Base-by-base conservation (phyloP, 129 eudicot species). In the Oenanthe sinensis region DNA sequence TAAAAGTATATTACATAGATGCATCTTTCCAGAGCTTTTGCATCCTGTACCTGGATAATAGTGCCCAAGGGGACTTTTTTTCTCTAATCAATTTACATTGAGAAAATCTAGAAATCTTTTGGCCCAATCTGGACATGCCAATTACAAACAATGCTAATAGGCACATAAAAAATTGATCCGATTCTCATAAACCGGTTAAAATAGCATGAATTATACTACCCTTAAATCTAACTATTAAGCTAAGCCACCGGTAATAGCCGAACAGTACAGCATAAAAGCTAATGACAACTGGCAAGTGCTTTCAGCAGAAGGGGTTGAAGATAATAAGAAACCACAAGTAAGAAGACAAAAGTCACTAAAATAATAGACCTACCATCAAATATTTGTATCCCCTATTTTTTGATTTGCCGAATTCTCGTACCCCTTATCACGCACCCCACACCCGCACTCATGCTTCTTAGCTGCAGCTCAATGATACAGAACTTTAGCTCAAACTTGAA, bases 211-310 rank as follows among this genome's bases (percentile, higher is more conserved):
- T 22, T 8, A 0, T 22, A 22, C 24, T 26, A 55, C 13, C 62
- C 62, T 54, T 54, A 0, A 8, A n/a, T 55, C 13, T 55, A 2
- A 54, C 62, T 5, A 6, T 54, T 54, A 54, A 20, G 62, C 65
- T 8, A n/a, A n/a, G 4, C 15, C 68, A 55, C 68, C 1, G 3
- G 4, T 9, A 60, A 8, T 11, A 60, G 33, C 68, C 16, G 24
- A 30, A 30, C 15, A 26, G 40, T 30, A 67, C 4, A 5, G 42
- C 72, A 24, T 30, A 67, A 67, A 67, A 67, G 43, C 42, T 67
- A 33, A 62, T 62, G 37, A 67, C 72, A 67, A 67, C 72, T 67
- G 8, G 72, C 72, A 67, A 14, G 13, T 67, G 39, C 72, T 67
- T 65, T 67, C 72, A 3, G 40, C 42, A 30, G 22, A 30, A 67